Evolutionary conservation across 2,329 filamentous ascomycete species (phyloP).

Genomic region (Cryphonectria parasitica): DNA sequence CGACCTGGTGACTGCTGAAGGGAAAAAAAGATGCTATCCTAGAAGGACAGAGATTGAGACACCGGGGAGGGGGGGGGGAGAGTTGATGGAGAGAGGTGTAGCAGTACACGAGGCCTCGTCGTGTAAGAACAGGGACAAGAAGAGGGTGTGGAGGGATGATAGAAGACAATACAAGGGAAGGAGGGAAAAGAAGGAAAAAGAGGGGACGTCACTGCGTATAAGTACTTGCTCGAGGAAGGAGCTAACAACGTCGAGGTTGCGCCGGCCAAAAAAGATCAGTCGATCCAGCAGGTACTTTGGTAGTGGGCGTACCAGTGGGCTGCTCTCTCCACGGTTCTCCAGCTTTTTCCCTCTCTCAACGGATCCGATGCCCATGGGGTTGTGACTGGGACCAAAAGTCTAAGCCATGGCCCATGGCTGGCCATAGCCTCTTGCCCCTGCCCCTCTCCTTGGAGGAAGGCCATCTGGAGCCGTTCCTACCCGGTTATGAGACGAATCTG

Average conservation of each 20-base stretch:
- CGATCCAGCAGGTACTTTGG: background rate
- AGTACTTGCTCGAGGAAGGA: background rate
- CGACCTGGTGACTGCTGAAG: background rate
- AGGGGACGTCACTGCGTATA: background rate
- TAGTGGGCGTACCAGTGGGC: background rate
- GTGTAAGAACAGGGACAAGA: background rate
- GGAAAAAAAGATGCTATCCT: background rate
- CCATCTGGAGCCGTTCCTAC: background rate
- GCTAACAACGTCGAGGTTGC: background rate
- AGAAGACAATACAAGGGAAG: background rate
- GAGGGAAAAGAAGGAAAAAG: too few relatives aligned
- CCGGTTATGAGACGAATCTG: background rate
- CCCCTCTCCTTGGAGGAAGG: background rate
- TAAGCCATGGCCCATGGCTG: background rate
- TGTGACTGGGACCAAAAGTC: background rate
- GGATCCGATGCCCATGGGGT: slow-evolving; percentile 5
- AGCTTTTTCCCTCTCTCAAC: background rate
- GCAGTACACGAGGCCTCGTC: background rate
- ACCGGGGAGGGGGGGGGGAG: too few relatives aligned
- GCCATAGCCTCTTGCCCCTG: background rate
- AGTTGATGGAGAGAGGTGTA: background rate
- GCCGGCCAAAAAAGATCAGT: background rate
- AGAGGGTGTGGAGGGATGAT: background rate
- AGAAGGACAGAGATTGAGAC: background rate
- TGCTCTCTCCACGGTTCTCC: background rate